Conservation (phyloP, 352 stramenopile genomes). For the Pythium insidiosum region DNA sequence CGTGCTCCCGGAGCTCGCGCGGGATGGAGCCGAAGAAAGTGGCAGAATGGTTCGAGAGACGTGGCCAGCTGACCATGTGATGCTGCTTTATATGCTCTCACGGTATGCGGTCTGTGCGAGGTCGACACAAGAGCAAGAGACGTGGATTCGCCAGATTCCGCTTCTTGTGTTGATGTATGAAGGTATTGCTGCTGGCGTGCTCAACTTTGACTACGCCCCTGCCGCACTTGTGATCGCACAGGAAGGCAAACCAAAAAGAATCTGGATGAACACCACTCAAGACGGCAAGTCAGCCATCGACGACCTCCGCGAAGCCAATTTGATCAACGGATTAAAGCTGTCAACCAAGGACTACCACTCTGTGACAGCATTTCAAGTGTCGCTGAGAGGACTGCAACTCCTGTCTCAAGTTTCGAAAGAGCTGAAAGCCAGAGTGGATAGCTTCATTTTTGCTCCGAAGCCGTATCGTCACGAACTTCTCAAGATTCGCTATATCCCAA, state of each 20-base stretch:
- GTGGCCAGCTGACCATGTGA: constrained; percentile 44
- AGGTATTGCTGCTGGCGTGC: constrained; percentile 38
- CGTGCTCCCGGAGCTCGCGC: constrained; percentile 33
- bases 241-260: constrained; percentile 35
- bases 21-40: constrained; percentile 32
- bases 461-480: constrained; percentile 44
- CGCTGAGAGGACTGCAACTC: constrained; percentile 30
- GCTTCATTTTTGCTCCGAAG: constrained; percentile 51
- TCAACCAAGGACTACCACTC: constrained; percentile 60
- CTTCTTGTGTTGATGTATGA: constrained; percentile 88
- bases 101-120: constrained; percentile 79
- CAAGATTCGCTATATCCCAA: constrained; percentile 53
- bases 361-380: constrained; percentile 55
- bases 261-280: constrained; percentile 64
- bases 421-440: constrained; percentile 32
- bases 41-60: constrained; percentile 31
- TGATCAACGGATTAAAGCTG: constrained; percentile 59
- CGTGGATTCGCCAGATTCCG: constrained; percentile 92
- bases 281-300: constrained; percentile 61
- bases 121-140: constrained; percentile 80
- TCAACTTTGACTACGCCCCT: constrained; percentile 62
- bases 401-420: constrained; percentile 37
- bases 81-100: constrained; percentile 73
- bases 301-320: constrained; percentile 43
- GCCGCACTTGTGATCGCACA: constrained; percentile 46